phyloP scores from a whole-genome alignment of 768 basidiomycete species.

The Mycena latifolia region DNA sequence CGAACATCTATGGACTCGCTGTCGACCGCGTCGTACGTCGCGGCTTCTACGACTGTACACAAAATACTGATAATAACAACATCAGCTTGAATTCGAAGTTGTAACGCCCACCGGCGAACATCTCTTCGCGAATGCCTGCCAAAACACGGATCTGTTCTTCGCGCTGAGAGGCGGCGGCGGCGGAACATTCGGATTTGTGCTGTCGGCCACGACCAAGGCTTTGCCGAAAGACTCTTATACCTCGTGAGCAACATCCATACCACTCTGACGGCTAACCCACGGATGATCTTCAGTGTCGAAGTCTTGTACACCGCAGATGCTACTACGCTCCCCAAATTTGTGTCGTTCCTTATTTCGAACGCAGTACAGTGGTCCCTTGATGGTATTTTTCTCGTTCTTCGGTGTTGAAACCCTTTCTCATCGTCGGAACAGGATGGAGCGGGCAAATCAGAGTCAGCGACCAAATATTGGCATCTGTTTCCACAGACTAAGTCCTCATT shows the following conservation, averaged over 20 bases:
- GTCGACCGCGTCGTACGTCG: slow-evolving; percentile 7
- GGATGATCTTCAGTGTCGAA: background rate
- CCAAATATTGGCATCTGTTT: background rate
- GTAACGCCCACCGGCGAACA: slow-evolving; percentile 51
- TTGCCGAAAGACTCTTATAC: background rate
- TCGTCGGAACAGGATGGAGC: background rate
- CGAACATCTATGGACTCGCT: slow-evolving; percentile 1
- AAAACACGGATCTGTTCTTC: slow-evolving; percentile 53
- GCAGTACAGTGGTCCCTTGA: background rate
- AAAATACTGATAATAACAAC: background rate
- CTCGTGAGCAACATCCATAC: background rate
- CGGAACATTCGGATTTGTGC: slow-evolving; percentile 35
- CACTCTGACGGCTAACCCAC: background rate
- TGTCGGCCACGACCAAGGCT: background rate
- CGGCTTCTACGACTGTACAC: background rate
- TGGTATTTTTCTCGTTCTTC: background rate
- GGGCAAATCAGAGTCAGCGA: background rate
- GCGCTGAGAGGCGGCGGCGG: slow-evolving; percentile 46
- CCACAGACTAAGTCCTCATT: background rate
- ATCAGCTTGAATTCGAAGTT: slow-evolving; percentile 46
- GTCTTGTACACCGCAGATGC: background rate
- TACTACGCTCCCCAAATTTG: background rate
- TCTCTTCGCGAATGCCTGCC: slow-evolving; percentile 46
- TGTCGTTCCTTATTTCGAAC: background rate
- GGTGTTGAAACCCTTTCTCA: background rate